phyloP scores from a whole-genome alignment of 2,329 filamentous ascomycete genomes.

The Leptographium lundbergii region DNA sequence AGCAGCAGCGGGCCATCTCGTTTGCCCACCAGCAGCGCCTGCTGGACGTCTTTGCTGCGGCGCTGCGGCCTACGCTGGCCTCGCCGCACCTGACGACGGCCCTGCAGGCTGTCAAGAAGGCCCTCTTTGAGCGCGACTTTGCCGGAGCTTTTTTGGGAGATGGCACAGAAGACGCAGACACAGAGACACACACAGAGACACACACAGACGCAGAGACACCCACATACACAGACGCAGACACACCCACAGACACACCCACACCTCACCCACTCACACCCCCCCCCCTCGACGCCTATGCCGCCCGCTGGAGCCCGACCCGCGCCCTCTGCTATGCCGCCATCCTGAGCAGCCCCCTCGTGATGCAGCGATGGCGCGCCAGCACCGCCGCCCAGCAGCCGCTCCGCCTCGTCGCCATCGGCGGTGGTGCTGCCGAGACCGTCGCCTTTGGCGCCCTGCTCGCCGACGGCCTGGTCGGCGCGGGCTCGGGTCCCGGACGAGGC shows the following conservation, averaged over 20 bases:
- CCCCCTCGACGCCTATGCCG: slow-evolving; percentile 67
- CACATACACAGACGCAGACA: too few species aligned
- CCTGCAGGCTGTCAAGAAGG: slow-evolving; percentile 73
- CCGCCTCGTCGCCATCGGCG: slow-evolving; percentile 27
- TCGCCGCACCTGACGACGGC: slow-evolving; percentile 35
- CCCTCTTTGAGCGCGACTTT: slow-evolving; percentile 81
- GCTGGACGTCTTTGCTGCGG: slow-evolving; percentile 57
- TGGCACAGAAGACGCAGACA: neutral
- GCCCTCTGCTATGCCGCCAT: slow-evolving; percentile 65
- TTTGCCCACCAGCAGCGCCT: slow-evolving; percentile 22
- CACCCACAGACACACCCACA: too few species aligned
- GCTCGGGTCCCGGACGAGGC: slow-evolving; percentile 12
- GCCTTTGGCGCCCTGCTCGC: slow-evolving; percentile 35
- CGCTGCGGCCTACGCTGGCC: slow-evolving; percentile 42
- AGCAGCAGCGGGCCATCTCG: slow-evolving; percentile 4
- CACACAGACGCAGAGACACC: neutral
- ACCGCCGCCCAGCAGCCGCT: neutral
- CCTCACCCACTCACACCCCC: too few species aligned
- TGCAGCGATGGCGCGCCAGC: slow-evolving; percentile 1
- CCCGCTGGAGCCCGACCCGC: slow-evolving; percentile 80
- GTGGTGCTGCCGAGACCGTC: slow-evolving; percentile 49
- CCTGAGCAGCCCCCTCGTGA: slow-evolving; percentile 21
- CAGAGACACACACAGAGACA: too few species aligned
- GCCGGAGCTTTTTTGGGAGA: slow-evolving; percentile 56
- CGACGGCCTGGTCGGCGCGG: neutral